Evolutionary conservation across 2,329 filamentous ascomycete species (phyloP).

Genomic region (Penicillium sp.): DNA sequence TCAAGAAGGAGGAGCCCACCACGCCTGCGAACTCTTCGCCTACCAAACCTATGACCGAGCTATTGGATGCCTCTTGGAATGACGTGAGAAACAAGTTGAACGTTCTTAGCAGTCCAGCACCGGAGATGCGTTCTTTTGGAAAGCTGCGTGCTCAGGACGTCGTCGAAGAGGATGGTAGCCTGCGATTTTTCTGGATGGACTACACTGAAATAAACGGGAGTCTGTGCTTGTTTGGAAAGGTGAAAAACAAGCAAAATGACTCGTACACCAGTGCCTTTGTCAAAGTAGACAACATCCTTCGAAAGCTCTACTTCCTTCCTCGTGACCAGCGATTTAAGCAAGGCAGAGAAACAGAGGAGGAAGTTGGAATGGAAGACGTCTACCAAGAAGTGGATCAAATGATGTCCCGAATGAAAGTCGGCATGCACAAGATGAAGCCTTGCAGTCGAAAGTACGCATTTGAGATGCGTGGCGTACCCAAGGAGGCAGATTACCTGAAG

Average conservation of each 20-base stretch:
- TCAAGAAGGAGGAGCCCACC: slow-evolving; percentile 67
- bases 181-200: slow-evolving; percentile 96
- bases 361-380: slow-evolving; percentile 83
- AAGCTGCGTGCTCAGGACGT: slow-evolving; percentile 83
- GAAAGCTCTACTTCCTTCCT: slow-evolving; percentile 91
- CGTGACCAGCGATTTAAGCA: slow-evolving; percentile 62
- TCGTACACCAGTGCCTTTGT: slow-evolving; percentile 88
- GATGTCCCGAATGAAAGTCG: slow-evolving; percentile 83
- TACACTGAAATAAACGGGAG: slow-evolving; percentile 91
- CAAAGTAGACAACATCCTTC: slow-evolving; percentile 90
- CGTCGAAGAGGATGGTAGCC: slow-evolving; percentile 88
- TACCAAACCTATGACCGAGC: slow-evolving; percentile 57
- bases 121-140: slow-evolving; percentile 64
- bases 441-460: slow-evolving; percentile 93
- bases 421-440: slow-evolving; percentile 90
- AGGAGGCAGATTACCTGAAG: slow-evolving; percentile 88
- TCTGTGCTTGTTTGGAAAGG: slow-evolving; percentile 93
- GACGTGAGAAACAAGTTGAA: slow-evolving; percentile 83
- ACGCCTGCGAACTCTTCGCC: slow-evolving; percentile 78
- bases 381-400: slow-evolving; percentile 84
- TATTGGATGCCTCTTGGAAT: slow-evolving; percentile 84
- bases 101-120: slow-evolving; percentile 71
- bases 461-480: slow-evolving; percentile 82
- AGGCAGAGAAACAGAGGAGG: slow-evolving; percentile 70
- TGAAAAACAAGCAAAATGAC: slow-evolving; percentile 80